phyloP scores from a whole-genome alignment of 108 stramenopile genomes.

The Cyclotella atomus region DNA sequence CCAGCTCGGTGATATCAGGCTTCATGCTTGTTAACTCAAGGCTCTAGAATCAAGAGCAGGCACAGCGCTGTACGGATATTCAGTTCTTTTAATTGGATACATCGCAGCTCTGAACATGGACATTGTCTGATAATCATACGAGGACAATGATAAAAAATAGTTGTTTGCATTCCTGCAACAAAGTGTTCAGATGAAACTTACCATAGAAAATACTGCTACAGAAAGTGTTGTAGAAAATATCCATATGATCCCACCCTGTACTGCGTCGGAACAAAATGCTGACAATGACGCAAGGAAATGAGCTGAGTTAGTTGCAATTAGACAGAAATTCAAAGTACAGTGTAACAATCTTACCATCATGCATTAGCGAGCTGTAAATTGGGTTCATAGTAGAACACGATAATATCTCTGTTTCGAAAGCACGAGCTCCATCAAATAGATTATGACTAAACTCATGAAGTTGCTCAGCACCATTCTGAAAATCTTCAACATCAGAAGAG shows the following conservation, averaged over 20 bases:
- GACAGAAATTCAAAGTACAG: not conserved
- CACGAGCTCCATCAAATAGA: conserved; percentile 10
- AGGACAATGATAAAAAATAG: not conserved
- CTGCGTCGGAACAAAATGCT: conserved; percentile 32
- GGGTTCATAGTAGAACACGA: conserved; percentile 31
- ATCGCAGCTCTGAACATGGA: conserved; percentile 15
- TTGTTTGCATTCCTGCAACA: not conserved
- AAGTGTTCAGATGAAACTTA: not conserved
- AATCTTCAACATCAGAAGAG: not conserved
- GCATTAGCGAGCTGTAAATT: conserved; percentile 22
- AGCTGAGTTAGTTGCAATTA: not conserved
- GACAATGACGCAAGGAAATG: not conserved
- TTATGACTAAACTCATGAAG: conserved; percentile 12
- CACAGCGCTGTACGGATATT: no score
- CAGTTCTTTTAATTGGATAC: conserved; percentile 5
- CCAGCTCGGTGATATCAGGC: no score
- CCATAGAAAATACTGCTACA: conserved; percentile 13
- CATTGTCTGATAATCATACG: conserved; percentile 18
- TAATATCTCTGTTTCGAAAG: conserved; percentile 15
- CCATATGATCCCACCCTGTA: conserved; percentile 28
- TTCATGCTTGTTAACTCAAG: no score
- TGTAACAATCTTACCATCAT: conserved; percentile 22
- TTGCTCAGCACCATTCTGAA: conserved; percentile 24
- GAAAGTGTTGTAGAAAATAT: conserved; percentile 12
- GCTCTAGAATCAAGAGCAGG: no score